Evolutionary conservation across 768 basidiomycete species (phyloP).

Genomic region (Boletus pseudopeckii): DNA sequence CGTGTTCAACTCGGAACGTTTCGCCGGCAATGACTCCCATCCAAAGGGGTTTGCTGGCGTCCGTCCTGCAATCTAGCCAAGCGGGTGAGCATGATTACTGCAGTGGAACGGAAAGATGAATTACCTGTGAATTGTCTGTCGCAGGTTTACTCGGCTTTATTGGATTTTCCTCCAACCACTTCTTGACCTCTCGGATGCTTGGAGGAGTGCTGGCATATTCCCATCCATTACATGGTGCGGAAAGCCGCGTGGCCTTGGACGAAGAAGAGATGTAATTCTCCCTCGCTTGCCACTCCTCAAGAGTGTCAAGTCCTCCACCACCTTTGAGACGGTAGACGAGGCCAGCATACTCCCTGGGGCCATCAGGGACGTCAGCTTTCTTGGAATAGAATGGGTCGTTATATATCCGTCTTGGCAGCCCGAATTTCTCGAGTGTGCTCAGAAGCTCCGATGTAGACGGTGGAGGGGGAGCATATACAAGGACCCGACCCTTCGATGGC

Average conservation of each 20-base stretch:
- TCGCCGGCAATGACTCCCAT: constrained; percentile 53
- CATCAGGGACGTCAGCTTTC: constrained; percentile 61
- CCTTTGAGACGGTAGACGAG: constrained; percentile 70
- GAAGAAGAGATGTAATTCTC: constrained; percentile 3
- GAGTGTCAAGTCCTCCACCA: constrained; percentile 48
- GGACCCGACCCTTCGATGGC: constrained; percentile 18
- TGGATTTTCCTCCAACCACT: constrained; percentile 45
- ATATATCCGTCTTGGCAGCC: constrained; percentile 62
- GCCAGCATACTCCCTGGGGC: constrained; percentile 77
- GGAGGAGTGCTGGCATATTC: constrained; percentile 77
- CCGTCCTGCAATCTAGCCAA: constrained; percentile 60
- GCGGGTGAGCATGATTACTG: not conserved
- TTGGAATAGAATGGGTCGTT: constrained; percentile 79
- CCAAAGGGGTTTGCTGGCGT: constrained; percentile 76
- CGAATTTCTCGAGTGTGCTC: constrained; percentile 41
- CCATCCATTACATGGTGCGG: constrained; percentile 58
- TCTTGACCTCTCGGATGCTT: constrained; percentile 47
- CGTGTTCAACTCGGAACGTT: constrained; percentile 35
- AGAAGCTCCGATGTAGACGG: constrained; percentile 50
- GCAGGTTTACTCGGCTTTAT: constrained; percentile 12
- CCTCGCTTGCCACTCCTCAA: constrained; percentile 57
- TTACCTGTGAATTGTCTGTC: constrained; percentile 52
- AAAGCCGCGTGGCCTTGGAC: constrained; percentile 3
- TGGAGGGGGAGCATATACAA: constrained; percentile 47
- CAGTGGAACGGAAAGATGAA: not conserved